These are phyloP conservation scores for Lactarius trivialis DNA, from an alignment of 768 basidiomycete species.

Conservation along the genomic window DNA sequence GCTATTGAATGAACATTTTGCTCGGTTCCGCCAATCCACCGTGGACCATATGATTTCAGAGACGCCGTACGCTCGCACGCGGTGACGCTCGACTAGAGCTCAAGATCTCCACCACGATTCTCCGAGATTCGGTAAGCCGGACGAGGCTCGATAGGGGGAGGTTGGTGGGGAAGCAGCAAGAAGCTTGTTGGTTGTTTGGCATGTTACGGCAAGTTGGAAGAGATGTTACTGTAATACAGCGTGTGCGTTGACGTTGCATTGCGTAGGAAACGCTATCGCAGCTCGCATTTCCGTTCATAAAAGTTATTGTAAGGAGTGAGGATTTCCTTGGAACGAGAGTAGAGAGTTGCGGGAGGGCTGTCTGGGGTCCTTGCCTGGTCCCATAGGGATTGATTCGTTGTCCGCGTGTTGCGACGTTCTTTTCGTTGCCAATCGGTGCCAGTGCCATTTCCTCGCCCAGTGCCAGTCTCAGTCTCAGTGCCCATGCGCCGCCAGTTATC, in stretches of 20 bases:
- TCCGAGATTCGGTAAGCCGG: not conserved
- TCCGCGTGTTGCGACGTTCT: conserved; percentile 9
- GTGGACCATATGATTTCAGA: not conserved
- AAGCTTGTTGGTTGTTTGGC: not conserved
- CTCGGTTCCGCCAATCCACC: not conserved
- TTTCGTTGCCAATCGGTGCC: not conserved
- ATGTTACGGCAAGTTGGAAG: not conserved
- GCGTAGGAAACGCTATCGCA: not conserved
- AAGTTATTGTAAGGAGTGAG: not conserved
- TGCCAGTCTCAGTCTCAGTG: no score
- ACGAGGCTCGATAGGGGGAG: not conserved
- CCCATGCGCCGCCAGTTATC: no score
- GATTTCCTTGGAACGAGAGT: not conserved
- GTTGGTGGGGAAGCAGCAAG: not conserved
- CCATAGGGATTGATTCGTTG: not conserved
- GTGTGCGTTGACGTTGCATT: not conserved
- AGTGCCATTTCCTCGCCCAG: not conserved
- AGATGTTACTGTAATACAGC: not conserved
- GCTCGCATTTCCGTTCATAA: not conserved
- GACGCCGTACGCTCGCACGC: not conserved
- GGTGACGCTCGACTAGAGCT: not conserved
- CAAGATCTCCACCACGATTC: not conserved
- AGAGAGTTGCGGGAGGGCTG: not conserved
- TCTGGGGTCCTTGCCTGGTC: conserved; percentile 2
- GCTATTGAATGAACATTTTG: not conserved